These are phyloP conservation scores for Aspergillus ustus DNA, from an alignment of 2,329 filamentous ascomycete species.

Conservation along the genomic window DNA sequence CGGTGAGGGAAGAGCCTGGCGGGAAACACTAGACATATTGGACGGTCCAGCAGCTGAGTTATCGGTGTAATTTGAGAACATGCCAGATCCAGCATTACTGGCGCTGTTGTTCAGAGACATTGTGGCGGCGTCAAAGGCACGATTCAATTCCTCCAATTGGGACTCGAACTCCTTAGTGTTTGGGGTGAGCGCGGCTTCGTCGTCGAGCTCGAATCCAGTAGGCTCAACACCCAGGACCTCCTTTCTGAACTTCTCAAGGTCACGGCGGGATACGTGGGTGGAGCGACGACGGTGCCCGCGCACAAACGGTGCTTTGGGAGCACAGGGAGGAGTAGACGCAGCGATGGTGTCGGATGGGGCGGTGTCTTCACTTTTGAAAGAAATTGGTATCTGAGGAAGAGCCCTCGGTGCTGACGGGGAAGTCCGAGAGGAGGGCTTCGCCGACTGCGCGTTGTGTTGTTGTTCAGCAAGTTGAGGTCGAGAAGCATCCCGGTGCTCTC, in stretches of 20 bases:
- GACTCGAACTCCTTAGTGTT: conserved; percentile 32
- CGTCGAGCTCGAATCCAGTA: conserved; percentile 35
- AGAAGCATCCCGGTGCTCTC: conserved; percentile 3
- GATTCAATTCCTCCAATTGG: conserved; percentile 40
- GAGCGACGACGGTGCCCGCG: conserved; percentile 48
- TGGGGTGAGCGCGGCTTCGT: conserved; percentile 31
- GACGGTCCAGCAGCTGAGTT: conserved; percentile 33
- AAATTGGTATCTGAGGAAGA: conserved; percentile 2
- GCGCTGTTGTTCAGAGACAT: conserved; percentile 43
- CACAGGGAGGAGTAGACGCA: conserved; percentile 32
- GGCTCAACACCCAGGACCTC: conserved; percentile 41
- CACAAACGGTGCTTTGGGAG: conserved; percentile 40
- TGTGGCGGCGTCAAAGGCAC: conserved; percentile 38
- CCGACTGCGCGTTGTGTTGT: conserved; percentile 3
- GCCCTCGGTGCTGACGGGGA: conserved; percentile 3
- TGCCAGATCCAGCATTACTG: conserved; percentile 33
- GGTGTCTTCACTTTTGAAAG: conserved; percentile 11
- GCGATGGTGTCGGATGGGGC: conserved; percentile 37
- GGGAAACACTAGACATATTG: conserved; percentile 39
- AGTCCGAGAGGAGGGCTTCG: conserved; percentile 1
- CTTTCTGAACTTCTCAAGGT: conserved; percentile 44
- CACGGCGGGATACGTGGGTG: conserved; percentile 45
- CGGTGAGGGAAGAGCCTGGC: conserved; percentile 40
- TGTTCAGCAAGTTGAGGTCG: conserved; percentile 2
- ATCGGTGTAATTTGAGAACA: conserved; percentile 41